A percentile compares a stretch with the other conserved stretches of the same genome.
Evolutionary conservation across 2,329 filamentous ascomycete genomes (phyloP).

Genomic region (Aquanectria penicillioides): DNA sequence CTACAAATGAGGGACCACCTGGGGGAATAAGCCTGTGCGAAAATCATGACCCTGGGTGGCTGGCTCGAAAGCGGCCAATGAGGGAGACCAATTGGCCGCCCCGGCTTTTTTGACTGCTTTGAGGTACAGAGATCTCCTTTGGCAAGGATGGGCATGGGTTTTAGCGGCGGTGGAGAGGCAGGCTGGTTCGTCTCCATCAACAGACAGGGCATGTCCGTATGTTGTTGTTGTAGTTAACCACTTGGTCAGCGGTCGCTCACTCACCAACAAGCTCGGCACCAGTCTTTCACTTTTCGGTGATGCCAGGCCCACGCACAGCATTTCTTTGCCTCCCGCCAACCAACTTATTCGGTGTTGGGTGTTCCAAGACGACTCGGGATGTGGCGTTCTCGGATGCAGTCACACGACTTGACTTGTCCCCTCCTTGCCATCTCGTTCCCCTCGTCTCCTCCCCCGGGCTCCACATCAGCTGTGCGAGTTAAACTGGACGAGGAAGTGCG

Average conservation of each 20-base stretch:
- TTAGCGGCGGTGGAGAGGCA: constrained; percentile 3
- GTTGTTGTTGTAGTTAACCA: too few species aligned
- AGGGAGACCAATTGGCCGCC: constrained; percentile 14
- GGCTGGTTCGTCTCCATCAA: too few species aligned
- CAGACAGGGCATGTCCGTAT: too few species aligned
- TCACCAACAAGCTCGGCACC: too few species aligned
- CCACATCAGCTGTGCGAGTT: constrained; percentile 13
- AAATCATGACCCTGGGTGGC: constrained; percentile 1
- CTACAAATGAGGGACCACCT: too few species aligned
- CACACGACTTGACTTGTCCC: constrained; percentile 13
- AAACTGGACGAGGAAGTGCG: not conserved
- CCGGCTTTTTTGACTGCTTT: constrained; percentile 3
- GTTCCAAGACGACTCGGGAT: not conserved
- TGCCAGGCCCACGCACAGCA: too few species aligned
- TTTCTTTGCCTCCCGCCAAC: too few species aligned
- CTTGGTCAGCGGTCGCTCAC: too few species aligned
- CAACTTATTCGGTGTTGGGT: not conserved
- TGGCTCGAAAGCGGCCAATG: constrained; percentile 20
- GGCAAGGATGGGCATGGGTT: not conserved
- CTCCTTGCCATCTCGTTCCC: not conserved
- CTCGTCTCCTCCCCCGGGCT: not conserved
- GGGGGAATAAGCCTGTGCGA: not conserved
- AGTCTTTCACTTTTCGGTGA: too few species aligned
- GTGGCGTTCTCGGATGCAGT: constrained; percentile 8
- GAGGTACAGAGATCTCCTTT: not conserved